A percentile compares a stretch with the other conserved stretches of the same genome.
Conservation (phyloP, 2,329 filamentous ascomycete genomes). For the Colletotrichum sp. region DNA sequence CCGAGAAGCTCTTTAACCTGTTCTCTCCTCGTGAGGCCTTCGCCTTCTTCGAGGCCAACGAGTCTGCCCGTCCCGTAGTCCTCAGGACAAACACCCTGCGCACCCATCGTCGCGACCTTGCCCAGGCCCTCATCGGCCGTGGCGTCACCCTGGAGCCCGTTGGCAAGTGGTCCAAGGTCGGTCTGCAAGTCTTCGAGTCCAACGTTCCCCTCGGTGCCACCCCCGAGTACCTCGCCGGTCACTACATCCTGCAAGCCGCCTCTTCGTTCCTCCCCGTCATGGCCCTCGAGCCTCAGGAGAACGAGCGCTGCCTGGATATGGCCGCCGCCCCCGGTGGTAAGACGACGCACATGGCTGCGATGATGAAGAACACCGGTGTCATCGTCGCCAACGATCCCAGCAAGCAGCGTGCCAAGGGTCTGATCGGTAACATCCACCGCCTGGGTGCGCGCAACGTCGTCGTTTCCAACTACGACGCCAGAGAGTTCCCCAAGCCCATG, state of each 20-base stretch:
- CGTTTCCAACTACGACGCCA: constrained; percentile 93
- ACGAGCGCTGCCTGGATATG: constrained; percentile 87
- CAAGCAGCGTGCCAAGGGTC: constrained; percentile 90
- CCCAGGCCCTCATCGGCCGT: constrained; percentile 92
- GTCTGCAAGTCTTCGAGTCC: constrained; percentile 93
- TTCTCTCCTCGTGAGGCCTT: constrained; percentile 95
- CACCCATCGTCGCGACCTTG: constrained; percentile 77
- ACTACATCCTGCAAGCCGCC: constrained; percentile 97
- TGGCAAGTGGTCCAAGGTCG: constrained; percentile 98
- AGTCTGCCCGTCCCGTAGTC: constrained; percentile 89
- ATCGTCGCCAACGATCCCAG: constrained; percentile 97
- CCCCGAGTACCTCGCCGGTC: constrained; percentile 94
- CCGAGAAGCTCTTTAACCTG: constrained; percentile 91
- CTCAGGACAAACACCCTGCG: constrained; percentile 96
- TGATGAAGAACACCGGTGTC: constrained; percentile 97
- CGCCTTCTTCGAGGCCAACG: constrained; percentile 98
- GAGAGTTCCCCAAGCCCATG: constrained; percentile 92
- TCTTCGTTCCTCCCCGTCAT: constrained; percentile 97
- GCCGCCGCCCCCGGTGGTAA: constrained; percentile 95
- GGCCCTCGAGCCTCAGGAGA: constrained; percentile 91
- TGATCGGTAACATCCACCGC: constrained; percentile 97
- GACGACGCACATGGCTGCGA: constrained; percentile 91
- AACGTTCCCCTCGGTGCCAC: constrained; percentile 87
- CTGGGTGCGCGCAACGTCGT: constrained; percentile 87
- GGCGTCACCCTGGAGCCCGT: constrained; percentile 96